A percentile compares a stretch with the other conserved stretches of the same genome.
Conservation (phyloP, 768 basidiomycete species). For the Harrya chromipes region DNA sequence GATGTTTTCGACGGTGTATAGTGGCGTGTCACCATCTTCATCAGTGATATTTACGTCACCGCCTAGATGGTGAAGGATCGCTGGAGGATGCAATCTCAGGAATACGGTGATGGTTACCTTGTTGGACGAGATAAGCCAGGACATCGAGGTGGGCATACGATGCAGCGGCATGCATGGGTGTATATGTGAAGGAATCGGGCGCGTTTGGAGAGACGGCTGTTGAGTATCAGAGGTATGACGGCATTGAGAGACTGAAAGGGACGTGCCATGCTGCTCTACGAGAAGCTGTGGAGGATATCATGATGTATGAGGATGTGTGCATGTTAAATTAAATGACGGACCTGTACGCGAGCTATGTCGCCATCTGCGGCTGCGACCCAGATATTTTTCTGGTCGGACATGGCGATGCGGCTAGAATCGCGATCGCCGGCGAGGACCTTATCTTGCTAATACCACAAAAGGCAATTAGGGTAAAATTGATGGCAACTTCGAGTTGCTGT, state of each 20-base stretch:
- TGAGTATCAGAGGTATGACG: constrained; percentile 31
- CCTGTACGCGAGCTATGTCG: constrained; percentile 72
- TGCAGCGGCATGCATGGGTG: constrained; percentile 92
- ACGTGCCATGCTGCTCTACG: constrained; percentile 57
- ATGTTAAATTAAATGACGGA: constrained; percentile 31
- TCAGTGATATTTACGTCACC: constrained; percentile 87
- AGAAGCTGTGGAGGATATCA: constrained; percentile 46
- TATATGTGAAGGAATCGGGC: constrained; percentile 73
- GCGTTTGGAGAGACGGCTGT: constrained; percentile 65
- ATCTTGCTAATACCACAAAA: constrained; percentile 16
- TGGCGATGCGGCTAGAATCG: constrained; percentile 24
- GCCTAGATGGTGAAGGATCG: constrained; percentile 40
- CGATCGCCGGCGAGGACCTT: constrained; percentile 14
- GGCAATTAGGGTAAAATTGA: constrained; percentile 22
- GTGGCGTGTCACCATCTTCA: constrained; percentile 85
- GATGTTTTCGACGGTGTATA: constrained; percentile 84
- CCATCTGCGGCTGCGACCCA: constrained; percentile 95
- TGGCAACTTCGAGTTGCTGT: too few relatives aligned
- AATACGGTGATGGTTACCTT: constrained; percentile 40
- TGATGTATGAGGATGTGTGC: constrained; percentile 5
- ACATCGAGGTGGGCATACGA: constrained; percentile 82
- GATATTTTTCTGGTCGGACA: constrained; percentile 56
- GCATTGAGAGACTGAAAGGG: constrained; percentile 10
- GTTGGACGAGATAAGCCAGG: constrained; percentile 73
- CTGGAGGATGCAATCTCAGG: neutral